Base-by-base conservation (phyloP, 257 asterid genomes). In the Anisodus tanguticus region DNA sequence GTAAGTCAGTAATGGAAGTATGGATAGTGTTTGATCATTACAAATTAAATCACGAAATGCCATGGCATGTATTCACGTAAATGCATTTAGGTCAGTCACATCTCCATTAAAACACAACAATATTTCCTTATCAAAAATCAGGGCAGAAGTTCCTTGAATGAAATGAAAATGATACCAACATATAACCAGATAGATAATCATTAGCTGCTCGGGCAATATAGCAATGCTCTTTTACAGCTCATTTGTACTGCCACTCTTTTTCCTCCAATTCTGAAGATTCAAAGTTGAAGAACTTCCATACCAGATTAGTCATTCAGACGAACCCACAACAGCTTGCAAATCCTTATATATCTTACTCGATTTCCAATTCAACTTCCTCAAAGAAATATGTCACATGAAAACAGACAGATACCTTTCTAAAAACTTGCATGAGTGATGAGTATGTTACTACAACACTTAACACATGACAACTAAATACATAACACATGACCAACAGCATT, bases 1-100 rank as follows among this genome's bases (percentile, higher is more conserved):
- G 53, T 60, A 72, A 41, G 87, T 86, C 41, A 85, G 84, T 63
- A 53, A 26, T 11, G 80, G 37, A 74, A 77, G 64, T 5, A 53
- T 53, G 64, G 15, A 76, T 16, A 53, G 31, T 26, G 49, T 12
- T 54, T 53, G 19, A 53, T 77, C 58, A 8, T 26, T 53, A 53
- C 22, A 77, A 53, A 76, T 26, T 77, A 76, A 7, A 76, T 77
- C 81, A 15, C 5, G 5, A 26, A 16, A 13, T 51, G 11, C 47
- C 64, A 77, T 13, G 11, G 41, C 4, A 77, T 51, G 81, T 26
- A 51, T 51, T 76, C 81, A 45, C 54, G 39, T 5, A 45, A 71
- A n/a, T 10, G 58, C 79, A 71, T 71, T n/a, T n/a, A 77, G 64
- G 64, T 53, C 81, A 26, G 47, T 53, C 26, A 4, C 22, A 26